Evolutionary conservation across 208 protist species (phyloP).

Genomic region (Plasmodiophora brassicae): DNA sequence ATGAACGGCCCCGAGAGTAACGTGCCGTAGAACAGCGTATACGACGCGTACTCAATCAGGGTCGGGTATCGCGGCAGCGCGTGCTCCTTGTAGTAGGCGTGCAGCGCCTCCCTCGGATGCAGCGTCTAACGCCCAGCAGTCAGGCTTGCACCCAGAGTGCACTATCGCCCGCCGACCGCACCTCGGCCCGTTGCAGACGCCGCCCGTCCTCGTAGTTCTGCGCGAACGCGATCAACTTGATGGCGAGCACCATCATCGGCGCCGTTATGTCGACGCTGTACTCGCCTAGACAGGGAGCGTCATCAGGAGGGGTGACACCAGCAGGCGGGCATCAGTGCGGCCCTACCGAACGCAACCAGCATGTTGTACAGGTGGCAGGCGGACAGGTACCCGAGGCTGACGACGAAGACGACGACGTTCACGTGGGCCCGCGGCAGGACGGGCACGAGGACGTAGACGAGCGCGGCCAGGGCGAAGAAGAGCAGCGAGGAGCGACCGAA

Average conservation of each 20-base stretch:
- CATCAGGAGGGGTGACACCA: too few species aligned
- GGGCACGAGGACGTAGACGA: neutral
- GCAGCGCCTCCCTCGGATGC: neutral
- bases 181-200: neutral
- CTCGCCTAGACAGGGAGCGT: too few species aligned
- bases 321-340: too few species aligned
- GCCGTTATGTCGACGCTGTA: neutral
- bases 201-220: neutral
- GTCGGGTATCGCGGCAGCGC: neutral
- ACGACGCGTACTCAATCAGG: constrained; percentile 17
- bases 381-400: neutral
- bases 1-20: neutral
- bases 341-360: neutral
- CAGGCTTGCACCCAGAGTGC: neutral
- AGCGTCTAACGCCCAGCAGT: neutral
- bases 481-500: neutral
- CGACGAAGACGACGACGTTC: neutral
- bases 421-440: neutral
- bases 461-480: neutral
- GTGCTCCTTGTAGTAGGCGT: neutral
- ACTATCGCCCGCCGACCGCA: neutral
- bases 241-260: neutral
- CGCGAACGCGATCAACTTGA: neutral
- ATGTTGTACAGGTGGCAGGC: neutral
- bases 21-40: neutral